phyloP scores from a whole-genome alignment of 2,329 filamentous ascomycete species.

The Phialemoniopsis sp. region DNA sequence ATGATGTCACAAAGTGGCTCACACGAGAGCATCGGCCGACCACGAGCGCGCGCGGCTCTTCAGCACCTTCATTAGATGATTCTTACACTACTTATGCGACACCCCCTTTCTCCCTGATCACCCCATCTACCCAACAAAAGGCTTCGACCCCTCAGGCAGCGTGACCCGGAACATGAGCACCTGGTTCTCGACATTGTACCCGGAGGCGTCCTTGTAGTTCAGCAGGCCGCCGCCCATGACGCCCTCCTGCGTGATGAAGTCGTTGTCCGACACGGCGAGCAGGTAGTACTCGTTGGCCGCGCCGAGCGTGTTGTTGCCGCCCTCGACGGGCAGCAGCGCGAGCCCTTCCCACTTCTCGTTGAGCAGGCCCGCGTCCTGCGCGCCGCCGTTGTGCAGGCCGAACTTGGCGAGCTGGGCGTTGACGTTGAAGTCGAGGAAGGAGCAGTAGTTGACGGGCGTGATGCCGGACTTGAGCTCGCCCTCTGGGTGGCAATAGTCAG shows the following conservation, averaged over 20 bases:
- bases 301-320: conserved; percentile 24
- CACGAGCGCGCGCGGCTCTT: too few relatives aligned
- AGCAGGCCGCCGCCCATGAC: conserved; percentile 51
- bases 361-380: conserved; percentile 51
- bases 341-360: conserved; percentile 79
- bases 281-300: conserved; percentile 59
- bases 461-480: conserved; percentile 52
- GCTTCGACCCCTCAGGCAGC: conserved; percentile 17
- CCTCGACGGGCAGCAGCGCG: conserved; percentile 55
- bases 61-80: too few relatives aligned
- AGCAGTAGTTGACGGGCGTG: conserved; percentile 56
- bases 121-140: conserved; percentile 25
- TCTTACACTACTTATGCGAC: too few relatives aligned
- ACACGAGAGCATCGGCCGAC: too few relatives aligned
- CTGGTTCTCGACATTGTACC: conserved; percentile 57
- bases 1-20: too few relatives aligned
- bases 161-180: conserved; percentile 57
- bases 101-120: too few relatives aligned
- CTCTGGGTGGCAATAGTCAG: conserved; percentile 20
- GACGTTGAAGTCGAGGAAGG: conserved; percentile 65
- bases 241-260: conserved; percentile 71
- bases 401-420: conserved; percentile 62
- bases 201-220: conserved; percentile 51
- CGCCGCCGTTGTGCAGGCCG: conserved; percentile 64
- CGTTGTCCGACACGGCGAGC: conserved; percentile 66